Base-by-base conservation (phyloP, 2,329 filamentous ascomycete genomes). In the Elsinoe necatrix region DNA sequence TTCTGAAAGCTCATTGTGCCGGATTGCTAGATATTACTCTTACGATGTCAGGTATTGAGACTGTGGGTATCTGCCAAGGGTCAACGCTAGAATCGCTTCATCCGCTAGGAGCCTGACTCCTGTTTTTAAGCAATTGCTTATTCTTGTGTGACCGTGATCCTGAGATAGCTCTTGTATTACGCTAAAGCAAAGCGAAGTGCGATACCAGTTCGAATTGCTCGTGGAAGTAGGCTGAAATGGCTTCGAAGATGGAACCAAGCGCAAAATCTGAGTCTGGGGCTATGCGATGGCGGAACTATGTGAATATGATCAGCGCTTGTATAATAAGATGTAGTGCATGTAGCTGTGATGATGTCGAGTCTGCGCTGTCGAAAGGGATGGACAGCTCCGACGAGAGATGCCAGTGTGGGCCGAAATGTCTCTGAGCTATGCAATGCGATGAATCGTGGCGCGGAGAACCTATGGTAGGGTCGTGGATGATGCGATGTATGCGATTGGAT, bases 1-100 rank as follows among this genome's bases (percentile, higher is more conserved):
- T 81, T 81, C 61, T 80, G 79, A 75, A 83, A 85, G 69, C 81
- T 83, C 83, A 86, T 86, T 58, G 63, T 79, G 69, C 21, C 45
- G 27, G 18, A 16, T 1, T 23, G 45, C 6, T 31, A 34, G 39
- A 56, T 41, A 54, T 50, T 57, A 39, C 16, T n/a, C 23, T 25
- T 52, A 34, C 20, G 39, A 37, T 31, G 5, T 35, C 4, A 11
- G 23, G 3, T 20, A 6, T 2, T 14, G 39, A 43, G 31, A 52
- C 37, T 51, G 21, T 51, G 23, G 42, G n/a, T 21, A 45, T 56
- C 39, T 48, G 23, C 9, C 23, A 47, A 12, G 1, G 7, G 41
- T 37, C 41, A 25, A 42, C 20, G 21, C n/a, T 2, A 9, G 9
- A 21, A 14, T 11, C 18, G 12, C 11, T 12, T 9, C 6, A 12